A percentile compares a stretch with the other conserved stretches of the same genome.
Conservation (phyloP, 257 asterid genomes). For the Avicennia marina region DNA sequence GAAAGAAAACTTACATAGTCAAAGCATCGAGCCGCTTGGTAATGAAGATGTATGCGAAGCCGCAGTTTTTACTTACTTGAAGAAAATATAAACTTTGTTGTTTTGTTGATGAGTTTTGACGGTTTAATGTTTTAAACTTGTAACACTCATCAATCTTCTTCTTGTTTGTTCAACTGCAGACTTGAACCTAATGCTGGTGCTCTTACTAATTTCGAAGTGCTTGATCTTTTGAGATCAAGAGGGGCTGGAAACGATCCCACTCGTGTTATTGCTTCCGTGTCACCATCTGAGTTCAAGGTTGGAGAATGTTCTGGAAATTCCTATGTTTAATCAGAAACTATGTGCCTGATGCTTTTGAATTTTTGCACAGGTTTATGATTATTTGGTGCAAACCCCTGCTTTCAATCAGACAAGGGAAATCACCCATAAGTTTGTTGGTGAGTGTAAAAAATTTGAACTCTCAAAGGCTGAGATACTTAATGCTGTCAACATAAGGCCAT, state of each 20-base stretch:
- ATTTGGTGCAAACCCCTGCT: constrained; percentile 58
- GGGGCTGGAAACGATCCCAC: constrained; percentile 81
- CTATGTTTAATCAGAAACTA: too few relatives aligned
- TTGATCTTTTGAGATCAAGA: constrained; percentile 64
- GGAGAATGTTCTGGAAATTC: constrained; percentile 1
- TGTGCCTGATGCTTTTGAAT: neutral
- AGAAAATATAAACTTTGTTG: too few relatives aligned
- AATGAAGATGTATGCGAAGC: too few relatives aligned
- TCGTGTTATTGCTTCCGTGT: constrained; percentile 49
- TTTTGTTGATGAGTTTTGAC: too few relatives aligned
- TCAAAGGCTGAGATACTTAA: constrained; percentile 73
- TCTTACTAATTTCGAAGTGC: constrained; percentile 31
- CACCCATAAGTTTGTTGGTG: constrained; percentile 31
- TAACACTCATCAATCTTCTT: too few relatives aligned
- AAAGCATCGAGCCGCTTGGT: too few relatives aligned
- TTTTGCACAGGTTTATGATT: constrained; percentile 58
- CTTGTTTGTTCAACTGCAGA: too few relatives aligned
- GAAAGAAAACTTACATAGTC: too few relatives aligned
- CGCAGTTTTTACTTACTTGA: too few relatives aligned
- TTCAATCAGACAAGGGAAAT: constrained; percentile 56
- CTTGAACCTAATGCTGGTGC: too few relatives aligned
- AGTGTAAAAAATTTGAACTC: constrained; percentile 45
- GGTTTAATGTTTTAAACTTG: too few relatives aligned
- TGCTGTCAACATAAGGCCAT: constrained; percentile 61
- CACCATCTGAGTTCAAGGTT: constrained; percentile 80